Evolutionary conservation across 306 rosid species (phyloP).

Genomic region (Sphenostylis stenocarpa): DNA sequence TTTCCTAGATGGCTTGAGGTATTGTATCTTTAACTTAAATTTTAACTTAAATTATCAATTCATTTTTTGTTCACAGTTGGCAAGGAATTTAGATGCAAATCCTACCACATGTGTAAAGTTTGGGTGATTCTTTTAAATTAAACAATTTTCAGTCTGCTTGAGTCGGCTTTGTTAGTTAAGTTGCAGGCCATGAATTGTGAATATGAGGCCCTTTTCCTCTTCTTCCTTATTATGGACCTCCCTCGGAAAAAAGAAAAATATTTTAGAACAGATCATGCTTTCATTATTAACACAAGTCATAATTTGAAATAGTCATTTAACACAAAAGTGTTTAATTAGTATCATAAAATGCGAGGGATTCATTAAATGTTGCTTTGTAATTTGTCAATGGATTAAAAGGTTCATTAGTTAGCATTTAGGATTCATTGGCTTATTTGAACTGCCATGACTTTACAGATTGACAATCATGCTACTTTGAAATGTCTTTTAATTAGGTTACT

Average conservation of each 20-base stretch:
- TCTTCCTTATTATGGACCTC: background rate
- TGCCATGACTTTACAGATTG: background rate
- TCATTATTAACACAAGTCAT: too few relatives aligned
- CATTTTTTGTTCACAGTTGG: background rate
- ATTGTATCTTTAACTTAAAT: slow-evolving; percentile 23
- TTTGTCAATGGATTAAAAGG: background rate
- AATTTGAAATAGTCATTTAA: too few relatives aligned
- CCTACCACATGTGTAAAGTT: slow-evolving; percentile 18
- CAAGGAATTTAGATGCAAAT: slow-evolving; percentile 22
- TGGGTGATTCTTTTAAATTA: slow-evolving; percentile 7
- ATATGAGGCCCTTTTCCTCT: background rate
- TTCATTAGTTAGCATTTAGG: background rate
- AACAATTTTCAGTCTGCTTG: background rate
- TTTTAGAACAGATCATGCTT: slow-evolving; percentile 6
- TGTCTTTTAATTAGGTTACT: slow-evolving; percentile 51
- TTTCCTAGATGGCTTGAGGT: slow-evolving; percentile 99
- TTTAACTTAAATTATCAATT: background rate
- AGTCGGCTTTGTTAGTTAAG: background rate
- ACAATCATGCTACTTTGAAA: slow-evolving; percentile 9
- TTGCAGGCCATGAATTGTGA: background rate
- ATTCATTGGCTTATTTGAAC: slow-evolving; percentile 18
- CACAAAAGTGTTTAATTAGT: too few relatives aligned
- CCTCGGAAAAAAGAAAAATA: background rate
- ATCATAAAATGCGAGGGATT: too few relatives aligned
- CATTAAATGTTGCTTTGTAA: background rate